A percentile compares a stretch with the other conserved stretches of the same genome.
phyloP scores from a whole-genome alignment of 2,329 filamentous ascomycete genomes.

The Calonectria montana region DNA sequence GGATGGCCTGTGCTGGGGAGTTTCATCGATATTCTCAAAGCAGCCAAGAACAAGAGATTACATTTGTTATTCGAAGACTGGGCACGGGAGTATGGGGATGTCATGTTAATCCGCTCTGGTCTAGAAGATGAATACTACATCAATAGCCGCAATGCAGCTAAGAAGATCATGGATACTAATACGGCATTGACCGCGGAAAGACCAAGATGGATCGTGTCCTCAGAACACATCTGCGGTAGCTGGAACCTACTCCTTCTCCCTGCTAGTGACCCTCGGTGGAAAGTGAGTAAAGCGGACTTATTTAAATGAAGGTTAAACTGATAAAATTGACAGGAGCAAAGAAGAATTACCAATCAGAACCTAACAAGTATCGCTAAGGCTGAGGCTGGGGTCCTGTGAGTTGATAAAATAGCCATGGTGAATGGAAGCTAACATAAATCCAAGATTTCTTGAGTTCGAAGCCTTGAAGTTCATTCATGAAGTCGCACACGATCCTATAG shows the following conservation, averaged over 20 bases:
- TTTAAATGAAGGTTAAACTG: background rate
- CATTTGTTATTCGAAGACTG: slow-evolving; percentile 6
- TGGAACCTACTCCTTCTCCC: slow-evolving; percentile 11
- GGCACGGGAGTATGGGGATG: slow-evolving; percentile 8
- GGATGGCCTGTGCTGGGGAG: slow-evolving; percentile 9
- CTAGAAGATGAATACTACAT: slow-evolving; percentile 9
- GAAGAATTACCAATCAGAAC: slow-evolving; percentile 1
- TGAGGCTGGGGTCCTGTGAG: background rate
- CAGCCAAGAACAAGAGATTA: background rate
- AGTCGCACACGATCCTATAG: background rate
- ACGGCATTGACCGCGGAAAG: background rate
- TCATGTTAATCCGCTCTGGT: slow-evolving; percentile 5
- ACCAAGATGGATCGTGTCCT: slow-evolving; percentile 14
- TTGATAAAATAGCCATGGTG: background rate
- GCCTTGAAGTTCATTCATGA: slow-evolving; percentile 10
- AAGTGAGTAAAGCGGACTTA: background rate
- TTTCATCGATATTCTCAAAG: background rate
- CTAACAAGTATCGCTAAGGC: slow-evolving; percentile 7
- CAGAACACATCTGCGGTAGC: slow-evolving; percentile 6
- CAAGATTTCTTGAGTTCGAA: slow-evolving; percentile 16
- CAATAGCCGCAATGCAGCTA: slow-evolving; percentile 1
- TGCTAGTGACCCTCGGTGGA: slow-evolving; percentile 7
- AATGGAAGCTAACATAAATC: background rate
- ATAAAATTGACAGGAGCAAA: background rate
- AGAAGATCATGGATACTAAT: slow-evolving; percentile 10